phyloP scores from a whole-genome alignment of 805 yeast species.

The Suhomyces pyralidae region DNA sequence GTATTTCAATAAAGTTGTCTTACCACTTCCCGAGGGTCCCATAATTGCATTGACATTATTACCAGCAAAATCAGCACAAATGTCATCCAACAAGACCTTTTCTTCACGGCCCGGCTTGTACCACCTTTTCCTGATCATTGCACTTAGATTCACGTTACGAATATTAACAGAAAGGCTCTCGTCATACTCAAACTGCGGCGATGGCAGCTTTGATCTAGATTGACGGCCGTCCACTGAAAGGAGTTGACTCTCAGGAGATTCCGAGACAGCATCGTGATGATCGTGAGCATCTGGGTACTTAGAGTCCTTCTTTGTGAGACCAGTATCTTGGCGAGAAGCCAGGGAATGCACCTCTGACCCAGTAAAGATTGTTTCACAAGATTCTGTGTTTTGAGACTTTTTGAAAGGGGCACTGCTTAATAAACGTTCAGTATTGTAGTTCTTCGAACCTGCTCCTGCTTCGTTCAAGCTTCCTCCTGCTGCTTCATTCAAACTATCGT shows the following conservation, averaged over 20 bases:
- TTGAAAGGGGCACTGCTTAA: background rate
- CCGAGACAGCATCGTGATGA: background rate
- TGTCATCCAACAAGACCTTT: constrained; percentile 20
- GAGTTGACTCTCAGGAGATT: background rate
- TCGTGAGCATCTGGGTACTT: background rate
- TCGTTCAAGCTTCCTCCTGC: background rate
- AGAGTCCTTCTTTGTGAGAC: background rate
- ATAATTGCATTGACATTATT: constrained; percentile 39
- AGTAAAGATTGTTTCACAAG: background rate
- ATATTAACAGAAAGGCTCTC: background rate
- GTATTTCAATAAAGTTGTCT: constrained; percentile 38
- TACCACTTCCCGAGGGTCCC: constrained; percentile 49
- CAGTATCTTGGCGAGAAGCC: background rate
- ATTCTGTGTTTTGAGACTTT: background rate
- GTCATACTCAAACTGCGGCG: constrained; percentile 1
- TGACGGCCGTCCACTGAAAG: background rate
- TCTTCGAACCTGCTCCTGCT: background rate
- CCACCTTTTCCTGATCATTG: background rate
- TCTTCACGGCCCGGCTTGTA: background rate
- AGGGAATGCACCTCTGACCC: background rate
- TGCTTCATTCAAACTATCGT: background rate
- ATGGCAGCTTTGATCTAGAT: background rate
- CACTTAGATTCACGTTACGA: constrained; percentile 5
- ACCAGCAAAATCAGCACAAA: constrained; percentile 30
- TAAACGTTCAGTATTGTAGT: background rate